Conservation (phyloP, 768 basidiomycete genomes). For the Zangia roseola region DNA sequence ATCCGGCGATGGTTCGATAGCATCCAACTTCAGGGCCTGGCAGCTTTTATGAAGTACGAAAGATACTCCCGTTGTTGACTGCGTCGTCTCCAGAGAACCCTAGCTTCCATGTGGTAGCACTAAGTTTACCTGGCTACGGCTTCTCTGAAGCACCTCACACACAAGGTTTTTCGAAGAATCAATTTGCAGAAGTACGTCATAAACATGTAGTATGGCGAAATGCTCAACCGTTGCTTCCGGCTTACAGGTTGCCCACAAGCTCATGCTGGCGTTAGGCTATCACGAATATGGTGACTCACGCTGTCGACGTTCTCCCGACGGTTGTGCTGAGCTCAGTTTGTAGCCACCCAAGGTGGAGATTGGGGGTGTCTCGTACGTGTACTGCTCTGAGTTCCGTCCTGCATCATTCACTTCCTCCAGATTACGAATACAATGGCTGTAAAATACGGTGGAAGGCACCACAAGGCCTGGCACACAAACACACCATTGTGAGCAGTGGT, state of each 20-base stretch:
- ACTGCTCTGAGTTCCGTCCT: neutral
- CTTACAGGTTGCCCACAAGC: slow-evolving; percentile 42
- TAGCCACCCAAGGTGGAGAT: slow-evolving; percentile 51
- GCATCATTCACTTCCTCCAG: slow-evolving; percentile 21
- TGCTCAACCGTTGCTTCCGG: neutral
- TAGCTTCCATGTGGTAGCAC: slow-evolving; percentile 61
- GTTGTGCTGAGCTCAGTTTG: neutral
- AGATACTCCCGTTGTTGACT: slow-evolving; percentile 54
- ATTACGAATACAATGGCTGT: slow-evolving; percentile 34
- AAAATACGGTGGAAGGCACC: slow-evolving; percentile 39
- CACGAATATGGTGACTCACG: slow-evolving; percentile 42
- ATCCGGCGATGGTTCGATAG: neutral
- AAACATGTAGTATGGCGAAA: no score
- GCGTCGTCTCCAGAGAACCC: slow-evolving; percentile 42
- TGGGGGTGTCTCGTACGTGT: slow-evolving; percentile 41
- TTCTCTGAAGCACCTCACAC: slow-evolving; percentile 58
- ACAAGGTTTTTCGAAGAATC: slow-evolving; percentile 46
- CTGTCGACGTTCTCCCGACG: neutral
- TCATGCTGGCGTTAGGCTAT: slow-evolving; percentile 51
- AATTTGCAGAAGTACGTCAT: slow-evolving; percentile 52
- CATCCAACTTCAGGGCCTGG: slow-evolving; percentile 50
- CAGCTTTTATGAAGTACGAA: slow-evolving; percentile 53
- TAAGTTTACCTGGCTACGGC: slow-evolving; percentile 59
- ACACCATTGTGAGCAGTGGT: slow-evolving; percentile 37
- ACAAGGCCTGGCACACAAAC: slow-evolving; percentile 56